Percentiles rank a stretch among this genome's conserved stretches.
These are phyloP conservation scores for Skeletonema grethae DNA, from an alignment of 108 stramenopile species.

Conservation along the genomic window DNA sequence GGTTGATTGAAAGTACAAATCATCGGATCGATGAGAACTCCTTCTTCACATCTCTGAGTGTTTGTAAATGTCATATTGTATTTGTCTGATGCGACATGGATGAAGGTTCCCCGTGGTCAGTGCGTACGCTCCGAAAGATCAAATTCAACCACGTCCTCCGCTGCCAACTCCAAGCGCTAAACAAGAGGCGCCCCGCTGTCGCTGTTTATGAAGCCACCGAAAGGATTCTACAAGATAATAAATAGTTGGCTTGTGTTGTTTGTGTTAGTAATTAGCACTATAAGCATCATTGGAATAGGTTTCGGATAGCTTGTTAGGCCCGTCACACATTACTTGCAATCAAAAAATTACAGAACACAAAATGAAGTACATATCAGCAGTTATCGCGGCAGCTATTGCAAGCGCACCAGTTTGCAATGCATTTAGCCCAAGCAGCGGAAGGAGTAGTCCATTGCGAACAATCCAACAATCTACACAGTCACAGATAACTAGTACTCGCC, in stretches of 20 bases:
- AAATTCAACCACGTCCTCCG: not conserved
- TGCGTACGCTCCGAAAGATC: not conserved
- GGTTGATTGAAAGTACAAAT: not conserved
- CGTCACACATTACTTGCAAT: not conserved
- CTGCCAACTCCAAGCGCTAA: not conserved
- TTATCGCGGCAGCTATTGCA: not conserved
- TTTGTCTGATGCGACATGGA: not conserved
- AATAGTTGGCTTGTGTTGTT: not conserved
- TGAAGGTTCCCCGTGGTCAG: not conserved
- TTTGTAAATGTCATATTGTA: not conserved
- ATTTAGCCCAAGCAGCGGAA: constrained; percentile 3
- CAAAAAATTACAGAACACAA: not conserved
- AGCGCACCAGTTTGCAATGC: constrained; percentile 6
- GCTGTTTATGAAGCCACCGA: not conserved
- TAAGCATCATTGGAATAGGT: not conserved
- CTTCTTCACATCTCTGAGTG: not conserved
- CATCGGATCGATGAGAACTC: not conserved
- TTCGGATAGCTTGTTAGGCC: not conserved
- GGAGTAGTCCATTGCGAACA: constrained; percentile 2
- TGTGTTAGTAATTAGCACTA: not conserved
- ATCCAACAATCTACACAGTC: constrained; percentile 9
- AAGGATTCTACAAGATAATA: not conserved
- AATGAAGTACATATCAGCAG: constrained; percentile 7
- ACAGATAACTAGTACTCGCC: not conserved
- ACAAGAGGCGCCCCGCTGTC: not conserved